Conservation (phyloP, 177 flowering plant genomes). For the Telopea speciosissima region DNA sequence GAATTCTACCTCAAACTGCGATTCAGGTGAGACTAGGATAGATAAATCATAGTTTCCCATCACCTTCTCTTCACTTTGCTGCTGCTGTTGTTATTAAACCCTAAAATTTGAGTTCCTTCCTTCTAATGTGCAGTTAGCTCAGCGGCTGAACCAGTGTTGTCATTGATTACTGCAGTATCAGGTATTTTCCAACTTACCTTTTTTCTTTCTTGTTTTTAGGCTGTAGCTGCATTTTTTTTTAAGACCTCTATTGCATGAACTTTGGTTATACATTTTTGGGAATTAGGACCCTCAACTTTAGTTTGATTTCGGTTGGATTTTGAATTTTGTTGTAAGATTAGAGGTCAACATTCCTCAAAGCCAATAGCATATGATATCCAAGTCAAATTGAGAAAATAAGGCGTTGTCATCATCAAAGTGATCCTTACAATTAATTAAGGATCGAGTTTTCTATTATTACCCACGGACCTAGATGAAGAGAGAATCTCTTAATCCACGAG, state of each 20-base stretch:
- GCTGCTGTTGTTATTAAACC: neutral
- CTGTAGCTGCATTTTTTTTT: no score
- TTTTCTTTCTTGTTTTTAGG: no score
- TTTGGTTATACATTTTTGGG: neutral
- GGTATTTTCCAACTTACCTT: neutral
- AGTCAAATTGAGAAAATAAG: no score
- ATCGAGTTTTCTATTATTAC: no score
- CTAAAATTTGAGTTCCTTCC: no score
- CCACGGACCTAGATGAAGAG: no score
- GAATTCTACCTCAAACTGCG: constrained; percentile 73
- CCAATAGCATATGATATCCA: no score
- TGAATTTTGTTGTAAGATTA: neutral
- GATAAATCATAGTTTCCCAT: neutral
- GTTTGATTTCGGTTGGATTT: neutral
- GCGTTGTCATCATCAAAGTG: no score
- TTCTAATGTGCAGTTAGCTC: neutral
- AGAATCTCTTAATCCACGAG: no score
- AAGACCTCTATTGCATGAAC: no score
- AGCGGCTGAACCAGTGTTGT: neutral
- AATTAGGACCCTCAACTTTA: neutral
- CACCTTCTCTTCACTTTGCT: neutral
- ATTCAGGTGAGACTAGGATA: constrained; percentile 22
- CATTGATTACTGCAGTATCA: neutral
- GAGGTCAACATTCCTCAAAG: no score
- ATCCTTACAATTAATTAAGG: no score